phyloP scores from a whole-genome alignment of 805 yeast genomes.

The Candida bentonensis region DNA sequence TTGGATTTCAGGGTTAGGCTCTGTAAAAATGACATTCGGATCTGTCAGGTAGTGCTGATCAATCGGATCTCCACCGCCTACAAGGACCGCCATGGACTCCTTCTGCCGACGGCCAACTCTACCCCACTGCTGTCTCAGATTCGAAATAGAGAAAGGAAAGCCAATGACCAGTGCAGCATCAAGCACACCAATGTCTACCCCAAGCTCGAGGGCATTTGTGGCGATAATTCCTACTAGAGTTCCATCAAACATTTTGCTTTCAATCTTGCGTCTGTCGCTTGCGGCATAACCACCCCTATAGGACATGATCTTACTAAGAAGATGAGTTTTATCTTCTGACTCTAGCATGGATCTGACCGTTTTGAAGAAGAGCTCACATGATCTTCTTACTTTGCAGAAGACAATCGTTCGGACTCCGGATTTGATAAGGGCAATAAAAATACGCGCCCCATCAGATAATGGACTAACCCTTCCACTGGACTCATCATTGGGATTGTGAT shows the following conservation, averaged over 20 bases:
- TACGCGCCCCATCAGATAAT: slow-evolving; percentile 60
- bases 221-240: slow-evolving; percentile 76
- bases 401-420: slow-evolving; percentile 68
- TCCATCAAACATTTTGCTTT: slow-evolving; percentile 81
- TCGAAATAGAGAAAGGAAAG: slow-evolving; percentile 76
- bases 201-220: slow-evolving; percentile 89
- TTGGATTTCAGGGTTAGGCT: slow-evolving; percentile 42
- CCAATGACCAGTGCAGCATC: slow-evolving; percentile 91
- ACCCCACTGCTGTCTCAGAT: slow-evolving; percentile 91
- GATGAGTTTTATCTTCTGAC: slow-evolving; percentile 25
- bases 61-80: slow-evolving; percentile 66
- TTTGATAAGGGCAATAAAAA: slow-evolving; percentile 51
- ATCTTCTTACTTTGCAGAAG: slow-evolving; percentile 74
- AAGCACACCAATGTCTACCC: slow-evolving; percentile 85
- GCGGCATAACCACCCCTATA: slow-evolving; percentile 93
- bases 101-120: slow-evolving; percentile 80
- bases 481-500: slow-evolving; percentile 43
- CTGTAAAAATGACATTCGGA: slow-evolving; percentile 42
- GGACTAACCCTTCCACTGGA: slow-evolving; percentile 51
- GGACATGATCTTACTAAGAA: slow-evolving; percentile 60
- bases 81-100: slow-evolving; percentile 74
- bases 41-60: slow-evolving; percentile 73
- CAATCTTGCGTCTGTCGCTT: slow-evolving; percentile 74
- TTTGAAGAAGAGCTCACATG: slow-evolving; percentile 79
- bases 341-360: slow-evolving; percentile 50